Percentiles rank a stretch among this genome's conserved stretches.
phyloP scores from a whole-genome alignment of 2,329 filamentous ascomycete genomes.

The Aurifilum marmelostoma region DNA sequence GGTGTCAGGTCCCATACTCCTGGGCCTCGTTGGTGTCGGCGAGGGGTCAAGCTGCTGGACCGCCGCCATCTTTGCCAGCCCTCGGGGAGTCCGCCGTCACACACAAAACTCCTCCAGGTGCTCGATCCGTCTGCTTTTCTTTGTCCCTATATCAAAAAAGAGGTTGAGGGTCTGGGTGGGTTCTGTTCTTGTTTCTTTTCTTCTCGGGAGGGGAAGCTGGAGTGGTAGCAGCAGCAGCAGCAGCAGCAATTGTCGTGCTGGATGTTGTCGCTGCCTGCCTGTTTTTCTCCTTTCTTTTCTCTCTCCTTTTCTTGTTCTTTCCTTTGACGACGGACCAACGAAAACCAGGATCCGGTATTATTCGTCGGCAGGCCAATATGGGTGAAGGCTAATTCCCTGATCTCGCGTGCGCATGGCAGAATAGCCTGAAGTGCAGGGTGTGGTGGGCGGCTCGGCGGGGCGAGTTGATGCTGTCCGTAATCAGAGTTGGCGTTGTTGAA shows the following conservation, averaged over 20 bases:
- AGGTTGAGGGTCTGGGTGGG: no score
- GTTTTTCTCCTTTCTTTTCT: neutral
- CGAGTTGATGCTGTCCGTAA: conserved; percentile 16
- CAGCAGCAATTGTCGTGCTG: neutral
- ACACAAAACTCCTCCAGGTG: neutral
- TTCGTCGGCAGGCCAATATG: conserved; percentile 18
- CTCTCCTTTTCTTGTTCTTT: no score
- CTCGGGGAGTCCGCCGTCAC: neutral
- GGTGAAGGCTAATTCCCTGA: conserved; percentile 14
- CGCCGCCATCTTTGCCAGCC: conserved; percentile 22
- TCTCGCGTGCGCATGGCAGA: conserved; percentile 26
- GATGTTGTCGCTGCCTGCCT: neutral
- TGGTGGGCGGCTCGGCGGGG: conserved; percentile 12
- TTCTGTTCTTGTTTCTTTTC: no score
- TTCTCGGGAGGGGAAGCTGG: neutral
- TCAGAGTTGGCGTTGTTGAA: conserved; percentile 15
- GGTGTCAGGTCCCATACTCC: conserved; percentile 35
- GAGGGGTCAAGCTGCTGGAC: conserved; percentile 34
- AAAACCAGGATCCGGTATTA: neutral
- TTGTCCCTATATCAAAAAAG: neutral
- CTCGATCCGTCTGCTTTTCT: neutral
- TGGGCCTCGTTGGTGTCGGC: conserved; percentile 33
- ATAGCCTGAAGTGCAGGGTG: conserved; percentile 19
- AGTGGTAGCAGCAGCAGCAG: neutral
- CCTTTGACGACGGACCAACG: neutral